A percentile compares a stretch with the other conserved stretches of the same genome.
These are phyloP conservation scores for Tephrocybe sp. DNA, from an alignment of 768 basidiomycete genomes.

Conservation along the genomic window DNA sequence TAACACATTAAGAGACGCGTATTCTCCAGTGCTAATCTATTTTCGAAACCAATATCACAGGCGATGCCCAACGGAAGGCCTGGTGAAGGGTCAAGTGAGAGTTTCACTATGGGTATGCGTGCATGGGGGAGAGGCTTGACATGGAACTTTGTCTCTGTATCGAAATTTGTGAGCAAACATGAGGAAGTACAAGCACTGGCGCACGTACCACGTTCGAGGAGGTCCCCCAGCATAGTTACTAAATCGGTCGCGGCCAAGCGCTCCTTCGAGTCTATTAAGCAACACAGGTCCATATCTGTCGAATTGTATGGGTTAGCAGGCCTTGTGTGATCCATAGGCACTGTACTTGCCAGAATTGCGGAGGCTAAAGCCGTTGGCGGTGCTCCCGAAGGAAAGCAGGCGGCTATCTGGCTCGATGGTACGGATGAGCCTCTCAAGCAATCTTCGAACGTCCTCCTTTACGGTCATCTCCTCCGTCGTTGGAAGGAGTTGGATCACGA, in stretches of 20 bases:
- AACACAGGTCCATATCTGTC: slow-evolving; percentile 97
- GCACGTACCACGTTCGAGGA: slow-evolving; percentile 84
- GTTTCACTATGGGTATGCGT: slow-evolving; percentile 97
- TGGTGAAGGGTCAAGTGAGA: slow-evolving; percentile 85
- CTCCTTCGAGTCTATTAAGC: slow-evolving; percentile 86
- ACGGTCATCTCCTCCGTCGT: slow-evolving; percentile 87
- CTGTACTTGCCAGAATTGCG: slow-evolving; percentile 78
- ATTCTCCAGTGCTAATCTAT: slow-evolving; percentile 94
- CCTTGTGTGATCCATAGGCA: neutral
- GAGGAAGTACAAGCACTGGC: slow-evolving; percentile 2
- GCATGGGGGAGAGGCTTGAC: slow-evolving; percentile 96
- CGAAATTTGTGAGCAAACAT: neutral
- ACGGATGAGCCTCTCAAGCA: slow-evolving; percentile 92
- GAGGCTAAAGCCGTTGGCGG: slow-evolving; percentile 95
- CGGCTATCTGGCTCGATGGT: slow-evolving; percentile 92
- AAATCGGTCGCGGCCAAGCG: slow-evolving; percentile 82
- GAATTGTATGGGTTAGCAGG: slow-evolving; percentile 3
- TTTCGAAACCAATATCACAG: slow-evolving; percentile 98
- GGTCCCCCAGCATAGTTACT: slow-evolving; percentile 89
- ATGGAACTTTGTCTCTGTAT: slow-evolving; percentile 86
- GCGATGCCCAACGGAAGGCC: slow-evolving; percentile 85
- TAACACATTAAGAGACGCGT: slow-evolving; percentile 95
- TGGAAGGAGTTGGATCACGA: slow-evolving; percentile 89
- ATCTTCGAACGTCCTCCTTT: slow-evolving; percentile 94
- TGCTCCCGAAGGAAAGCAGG: slow-evolving; percentile 92